Percentiles rank a stretch among this genome's conserved stretches.
phyloP scores from a whole-genome alignment of 441 rosid species.

The Adansonia grandidieri region DNA sequence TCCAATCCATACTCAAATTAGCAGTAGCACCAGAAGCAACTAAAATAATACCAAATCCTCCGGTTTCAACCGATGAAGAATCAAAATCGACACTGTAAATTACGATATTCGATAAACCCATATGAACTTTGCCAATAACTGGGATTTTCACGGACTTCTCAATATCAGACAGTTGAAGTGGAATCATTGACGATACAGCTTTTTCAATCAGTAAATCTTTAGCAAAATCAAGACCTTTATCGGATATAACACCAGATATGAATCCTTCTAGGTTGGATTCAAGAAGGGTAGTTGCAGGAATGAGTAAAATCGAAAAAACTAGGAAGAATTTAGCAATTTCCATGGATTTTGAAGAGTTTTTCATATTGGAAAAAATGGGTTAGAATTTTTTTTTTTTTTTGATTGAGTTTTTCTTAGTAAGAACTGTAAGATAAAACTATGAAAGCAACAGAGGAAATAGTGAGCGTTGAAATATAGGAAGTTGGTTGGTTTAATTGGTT shows the following conservation, averaged over 20 bases:
- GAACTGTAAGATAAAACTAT: neutral
- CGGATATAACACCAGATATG: slow-evolving; percentile 52
- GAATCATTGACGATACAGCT: slow-evolving; percentile 61
- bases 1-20: slow-evolving; percentile 75
- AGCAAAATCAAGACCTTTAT: slow-evolving; percentile 65
- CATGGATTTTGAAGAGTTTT: slow-evolving; percentile 33
- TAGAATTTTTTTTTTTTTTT: neutral
- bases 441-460: slow-evolving; percentile 18
- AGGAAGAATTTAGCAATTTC: slow-evolving; percentile 29
- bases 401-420: neutral
- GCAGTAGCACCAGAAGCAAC: slow-evolving; percentile 68
- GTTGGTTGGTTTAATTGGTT: neutral
- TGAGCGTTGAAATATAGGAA: neutral
- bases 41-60: slow-evolving; percentile 52
- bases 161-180: slow-evolving; percentile 60
- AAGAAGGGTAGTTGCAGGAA: slow-evolving; percentile 42
- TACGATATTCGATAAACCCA: slow-evolving; percentile 57
- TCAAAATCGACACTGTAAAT: slow-evolving; percentile 49
- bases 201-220: slow-evolving; percentile 55
- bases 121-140: slow-evolving; percentile 56
- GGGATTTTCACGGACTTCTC: slow-evolving; percentile 64
- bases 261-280: slow-evolving; percentile 48
- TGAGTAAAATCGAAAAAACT: slow-evolving; percentile 38
- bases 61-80: slow-evolving; percentile 56
- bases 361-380: slow-evolving; percentile 31